Evolutionary conservation across 192 early-diverging fungal genomes (phyloP), one percentile per base, ranked within the genome.

Genomic region (Physocladia obscura): DNA sequence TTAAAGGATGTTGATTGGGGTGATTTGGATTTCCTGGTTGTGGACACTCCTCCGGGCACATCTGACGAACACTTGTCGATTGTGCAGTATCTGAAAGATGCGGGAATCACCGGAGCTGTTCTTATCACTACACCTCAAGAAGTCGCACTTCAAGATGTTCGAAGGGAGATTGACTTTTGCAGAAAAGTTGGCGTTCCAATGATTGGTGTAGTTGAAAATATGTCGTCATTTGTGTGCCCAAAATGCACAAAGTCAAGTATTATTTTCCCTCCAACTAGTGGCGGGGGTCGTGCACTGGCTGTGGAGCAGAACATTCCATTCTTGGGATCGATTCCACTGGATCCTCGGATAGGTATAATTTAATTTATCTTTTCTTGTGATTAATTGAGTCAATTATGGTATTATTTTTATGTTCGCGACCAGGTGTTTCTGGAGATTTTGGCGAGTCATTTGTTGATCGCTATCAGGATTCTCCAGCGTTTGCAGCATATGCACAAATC

Each of bases 11-110:
- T 98, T 0, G 93, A 89, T 78, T 99, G 96, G 95, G 96, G 97
- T 31, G 88, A 92, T 19, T 81, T 97, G 32, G 96, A 99, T 71
- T 99, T 93, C 62, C 78, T 99, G 26, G 79, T 98, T 17, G 90
- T 98, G 51, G 96, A 98, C 80, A 99, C 97, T 29, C 97, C 97
- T 51, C 97, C 97, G 69, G 94, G 96, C 5, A 99, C 97, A 0
- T 94, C 92, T 34, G 97, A 99, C 81, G 97, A 99, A 77, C 96
- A 99, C 71, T 82, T 99, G 67, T 90, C 94, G 3, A 89, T 93
- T 17, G 89, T 95, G 26, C 91, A 95, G 74, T 96, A 94, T 48
- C 74, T 98, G 30, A 93, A 94, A 64, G 91, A 89, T 37, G 73
- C 71, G 17, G 77, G 77, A 13, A 81, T 82, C 30, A 90, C 91